phyloP scores from a whole-genome alignment of 345 rosid species.

The Bruguiera sexangula region DNA sequence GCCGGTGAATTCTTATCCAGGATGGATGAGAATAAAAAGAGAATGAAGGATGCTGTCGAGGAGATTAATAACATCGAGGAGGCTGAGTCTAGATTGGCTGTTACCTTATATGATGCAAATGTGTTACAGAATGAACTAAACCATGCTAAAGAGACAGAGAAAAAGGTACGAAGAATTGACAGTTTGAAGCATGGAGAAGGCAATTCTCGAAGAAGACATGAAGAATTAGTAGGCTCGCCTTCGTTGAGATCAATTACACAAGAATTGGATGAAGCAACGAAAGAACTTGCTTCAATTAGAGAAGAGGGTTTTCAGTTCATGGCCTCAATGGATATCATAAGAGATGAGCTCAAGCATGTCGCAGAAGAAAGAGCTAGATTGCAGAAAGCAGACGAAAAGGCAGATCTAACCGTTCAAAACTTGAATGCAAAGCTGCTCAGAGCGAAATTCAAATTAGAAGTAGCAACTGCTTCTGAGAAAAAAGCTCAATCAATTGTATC shows the following conservation, averaged over 20 bases:
- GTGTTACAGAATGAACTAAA: constrained; percentile 57
- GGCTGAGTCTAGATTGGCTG: constrained; percentile 48
- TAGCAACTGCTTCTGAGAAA: constrained; percentile 45
- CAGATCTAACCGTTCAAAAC: constrained; percentile 43
- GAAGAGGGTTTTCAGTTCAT: constrained; percentile 59
- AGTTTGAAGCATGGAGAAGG: constrained; percentile 23
- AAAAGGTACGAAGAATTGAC: constrained; percentile 32
- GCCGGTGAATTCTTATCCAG: constrained; percentile 26
- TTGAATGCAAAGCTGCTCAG: constrained; percentile 70
- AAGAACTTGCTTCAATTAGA: constrained; percentile 48
- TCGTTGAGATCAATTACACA: constrained; percentile 38
- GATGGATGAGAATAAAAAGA: constrained; percentile 34
- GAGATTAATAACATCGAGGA: constrained; percentile 53
- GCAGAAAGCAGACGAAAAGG: constrained; percentile 43
- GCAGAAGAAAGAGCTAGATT: constrained; percentile 45
- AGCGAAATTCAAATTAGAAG: constrained; percentile 56
- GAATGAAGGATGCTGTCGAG: constrained; percentile 29
- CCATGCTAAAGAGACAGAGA: constrained; percentile 42
- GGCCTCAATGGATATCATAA: constrained; percentile 57
- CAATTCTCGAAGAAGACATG: constrained; percentile 10
- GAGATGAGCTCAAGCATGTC: constrained; percentile 53
- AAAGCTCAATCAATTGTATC: constrained; percentile 45
- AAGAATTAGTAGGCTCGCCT: constrained; percentile 24
- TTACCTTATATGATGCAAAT: constrained; percentile 53
- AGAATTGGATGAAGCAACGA: constrained; percentile 59